Evolutionary conservation across 805 yeast genomes (phyloP).

Genomic region (Teunomyces atbi): DNA sequence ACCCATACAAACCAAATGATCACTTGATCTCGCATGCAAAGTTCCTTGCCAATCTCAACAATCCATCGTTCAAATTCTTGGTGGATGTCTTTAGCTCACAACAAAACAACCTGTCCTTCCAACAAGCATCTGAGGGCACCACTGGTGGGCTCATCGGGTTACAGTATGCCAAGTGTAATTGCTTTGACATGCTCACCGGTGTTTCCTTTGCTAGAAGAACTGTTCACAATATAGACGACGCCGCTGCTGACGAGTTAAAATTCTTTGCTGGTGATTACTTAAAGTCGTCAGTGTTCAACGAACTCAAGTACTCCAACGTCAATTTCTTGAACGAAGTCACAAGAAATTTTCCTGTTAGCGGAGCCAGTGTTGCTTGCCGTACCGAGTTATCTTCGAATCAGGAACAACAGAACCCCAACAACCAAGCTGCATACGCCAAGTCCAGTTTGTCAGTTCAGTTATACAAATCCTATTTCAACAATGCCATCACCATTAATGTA

Average conservation of each 20-base stretch:
- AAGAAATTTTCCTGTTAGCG: slow-evolving; percentile 41
- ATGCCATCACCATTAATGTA: slow-evolving; percentile 49
- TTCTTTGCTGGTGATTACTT: slow-evolving; percentile 33
- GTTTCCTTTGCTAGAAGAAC: slow-evolving; percentile 59
- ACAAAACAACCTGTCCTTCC: slow-evolving; percentile 49
- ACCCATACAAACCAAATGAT: slow-evolving; percentile 53
- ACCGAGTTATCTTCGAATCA: slow-evolving; percentile 47
- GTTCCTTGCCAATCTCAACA: slow-evolving; percentile 44
- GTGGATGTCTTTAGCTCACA: slow-evolving; percentile 31
- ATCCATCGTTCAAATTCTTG: slow-evolving; percentile 44
- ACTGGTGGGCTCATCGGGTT: slow-evolving; percentile 54
- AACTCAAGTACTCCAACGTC: slow-evolving; percentile 22
- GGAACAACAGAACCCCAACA: slow-evolving; percentile 21
- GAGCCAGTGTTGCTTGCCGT: slow-evolving; percentile 60
- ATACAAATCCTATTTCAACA: slow-evolving; percentile 43
- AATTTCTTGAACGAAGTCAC: slow-evolving; percentile 20
- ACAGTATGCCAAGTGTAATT: slow-evolving; percentile 28
- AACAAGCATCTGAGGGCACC: slow-evolving; percentile 54
- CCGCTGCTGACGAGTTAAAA: slow-evolving; percentile 47
- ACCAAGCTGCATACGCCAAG: slow-evolving; percentile 32
- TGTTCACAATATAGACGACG: slow-evolving; percentile 48
- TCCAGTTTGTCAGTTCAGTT: slow-evolving; percentile 26
- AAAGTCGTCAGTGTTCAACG: slow-evolving; percentile 33
- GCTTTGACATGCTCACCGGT: slow-evolving; percentile 45
- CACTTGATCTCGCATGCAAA: slow-evolving; percentile 45